Evolutionary conservation across 176 grass and related monocot genomes (phyloP), one percentile per base, ranked within the genome.

Genomic region (Oryza australiensis): DNA sequence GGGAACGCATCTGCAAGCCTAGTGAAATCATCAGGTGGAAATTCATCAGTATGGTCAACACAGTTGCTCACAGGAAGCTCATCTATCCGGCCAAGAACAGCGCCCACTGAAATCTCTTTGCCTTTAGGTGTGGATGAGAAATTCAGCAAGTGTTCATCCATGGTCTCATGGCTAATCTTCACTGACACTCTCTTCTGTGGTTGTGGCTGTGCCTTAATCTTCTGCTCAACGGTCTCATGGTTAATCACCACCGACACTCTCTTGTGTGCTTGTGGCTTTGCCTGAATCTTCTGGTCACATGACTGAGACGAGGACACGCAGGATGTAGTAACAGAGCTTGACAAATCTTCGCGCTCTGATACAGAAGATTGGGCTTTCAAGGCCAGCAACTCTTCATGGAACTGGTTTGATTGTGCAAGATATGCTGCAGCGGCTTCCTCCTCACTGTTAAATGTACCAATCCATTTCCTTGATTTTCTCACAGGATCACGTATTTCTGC

Each of bases 401-500:
- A 29, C 18, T 82, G 16, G 0, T 23, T 72, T 30, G 74, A 38
- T 62, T 66, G 27, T 51, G 62, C 62, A 32, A 79, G 46, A 64
- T 83, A 83, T 33, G 88, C 84, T 0, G 62, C 84, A 42, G 83
- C 76, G 2, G 89, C 89, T 0, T 1, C 85, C 86, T 88, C 89
- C 82, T 87, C 89, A 9, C 82, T 74, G 40, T 8, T 18, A 69
- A 78, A 91, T 27, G 89, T 75, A n/a, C 89, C 86, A 11, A 91
- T 77, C 89, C 89, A 91, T 22, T 41, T 38, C 11, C 89, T 68
- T 5, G 64, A 62, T 34, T 85, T 85, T 14, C 68, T 81, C 26
- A 91, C 27, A 12, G 89, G 89, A 72, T 91, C 89, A 22, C 86
- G 86, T 42, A 91, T 91, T 78, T 91, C 89, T 0, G 89, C 86